Evolutionary conservation across 2,329 filamentous ascomycete genomes (phyloP), one percentile per base, ranked within the genome.

Genomic region (Ceratocystis harringtonii): DNA sequence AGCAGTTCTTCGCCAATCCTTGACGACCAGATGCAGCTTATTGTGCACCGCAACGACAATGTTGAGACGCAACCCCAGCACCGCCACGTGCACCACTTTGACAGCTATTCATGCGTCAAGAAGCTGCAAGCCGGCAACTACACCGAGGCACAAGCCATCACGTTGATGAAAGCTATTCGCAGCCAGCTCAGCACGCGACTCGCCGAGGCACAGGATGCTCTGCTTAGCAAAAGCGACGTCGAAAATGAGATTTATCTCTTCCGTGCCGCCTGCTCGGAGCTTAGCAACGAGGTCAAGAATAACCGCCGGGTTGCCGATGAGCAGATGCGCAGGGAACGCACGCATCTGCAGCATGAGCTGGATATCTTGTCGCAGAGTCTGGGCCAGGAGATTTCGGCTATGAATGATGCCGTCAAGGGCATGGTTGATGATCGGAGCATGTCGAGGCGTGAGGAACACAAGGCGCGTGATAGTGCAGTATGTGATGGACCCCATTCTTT

Each of bases 381-480:
- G 67, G 89, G 85, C 43, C 92, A 96, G 75, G 92, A 97, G 73
- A 80, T 92, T 30, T 77, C 85, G 65, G 87, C 83, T 43, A 78
- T 97, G 67, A 94, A 90, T 71, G 92, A 99, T 72, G 90, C 92
- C 65, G 81, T 97, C n/a, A 90, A 92, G 73, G 92, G 90, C 66
- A 88, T 96, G 81, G 96, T 97, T 74, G 92, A 97, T 72, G 92
- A 99, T 73, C 84, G 95, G 55, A 94, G 92, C 74, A 95, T 97
- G 89, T 84, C 85, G 1, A 91, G 95, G 1, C 80, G 91, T 65
- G 89, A 92, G 74, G 89, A 96, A 74, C 91, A 96, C 75, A 86
- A 91, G 72, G 81, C 81, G 5, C 87, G 89, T 72, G 92, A 97
- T 72, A 89, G 88, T 62, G 86, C 86, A 70, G 87, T 90, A 77